A percentile compares a stretch with the other conserved stretches of the same genome.
Evolutionary conservation across 176 grass and related monocot species (phyloP).

Genomic region (Phyllostachys edulis): DNA sequence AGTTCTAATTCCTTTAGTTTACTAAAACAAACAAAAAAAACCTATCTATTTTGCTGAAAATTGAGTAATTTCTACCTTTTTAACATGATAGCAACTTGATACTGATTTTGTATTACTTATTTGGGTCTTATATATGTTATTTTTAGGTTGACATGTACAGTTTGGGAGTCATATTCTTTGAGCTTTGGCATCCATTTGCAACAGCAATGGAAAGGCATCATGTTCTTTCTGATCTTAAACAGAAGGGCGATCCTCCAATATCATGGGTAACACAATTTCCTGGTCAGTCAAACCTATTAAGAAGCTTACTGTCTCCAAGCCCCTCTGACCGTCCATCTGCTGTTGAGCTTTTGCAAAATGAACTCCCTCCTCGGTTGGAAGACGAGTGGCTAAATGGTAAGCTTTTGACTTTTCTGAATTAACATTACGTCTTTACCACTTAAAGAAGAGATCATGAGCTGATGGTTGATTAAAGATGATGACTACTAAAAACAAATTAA

Average conservation of each 20-base stretch:
- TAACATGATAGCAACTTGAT: neutral
- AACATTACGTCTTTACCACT: neutral
- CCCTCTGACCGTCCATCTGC: slow-evolving; percentile 94
- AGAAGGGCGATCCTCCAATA: slow-evolving; percentile 61
- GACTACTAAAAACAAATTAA: neutral
- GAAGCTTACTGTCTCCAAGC: slow-evolving; percentile 59
- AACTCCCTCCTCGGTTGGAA: slow-evolving; percentile 90
- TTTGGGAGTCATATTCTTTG: slow-evolving; percentile 95
- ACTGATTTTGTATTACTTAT: neutral
- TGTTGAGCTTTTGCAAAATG: slow-evolving; percentile 79
- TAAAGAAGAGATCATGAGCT: slow-evolving; percentile 12
- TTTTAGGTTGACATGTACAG: slow-evolving; percentile 98
- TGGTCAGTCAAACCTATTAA: slow-evolving; percentile 60
- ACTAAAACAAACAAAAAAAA: neutral
- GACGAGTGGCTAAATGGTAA: slow-evolving; percentile 97
- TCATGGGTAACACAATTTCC: slow-evolving; percentile 71
- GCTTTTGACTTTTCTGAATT: slow-evolving; percentile 26
- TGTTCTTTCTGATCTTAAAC: slow-evolving; percentile 97
- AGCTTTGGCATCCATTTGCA: slow-evolving; percentile 96
- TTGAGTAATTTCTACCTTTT: neutral
- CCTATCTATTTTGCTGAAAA: neutral
- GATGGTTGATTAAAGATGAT: neutral
- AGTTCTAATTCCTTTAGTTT: neutral
- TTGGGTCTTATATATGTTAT: slow-evolving; percentile 16
- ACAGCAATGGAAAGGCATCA: slow-evolving; percentile 90